Evolutionary conservation across 495 filamentous ascomycete species (phyloP).

Genomic region (Aspergillus egyptiacus): DNA sequence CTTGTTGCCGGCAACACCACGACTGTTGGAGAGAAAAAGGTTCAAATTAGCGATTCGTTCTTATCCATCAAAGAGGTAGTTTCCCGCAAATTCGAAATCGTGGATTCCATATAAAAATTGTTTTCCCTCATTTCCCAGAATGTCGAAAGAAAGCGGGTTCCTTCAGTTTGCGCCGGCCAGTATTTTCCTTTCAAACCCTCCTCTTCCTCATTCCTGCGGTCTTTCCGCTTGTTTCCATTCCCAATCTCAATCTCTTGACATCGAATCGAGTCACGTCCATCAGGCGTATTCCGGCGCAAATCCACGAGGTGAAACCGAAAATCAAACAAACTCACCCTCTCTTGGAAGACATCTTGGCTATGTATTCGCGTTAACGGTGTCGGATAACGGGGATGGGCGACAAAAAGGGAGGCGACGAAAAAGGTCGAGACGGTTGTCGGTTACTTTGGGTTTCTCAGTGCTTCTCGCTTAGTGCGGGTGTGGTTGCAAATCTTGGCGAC

Average conservation of each 20-base stretch:
- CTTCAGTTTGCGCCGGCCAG: too few species aligned
- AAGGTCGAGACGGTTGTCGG: conserved; percentile 12
- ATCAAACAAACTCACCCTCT: conserved; percentile 42
- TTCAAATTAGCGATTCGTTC: conserved; percentile 25
- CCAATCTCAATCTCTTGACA: background rate
- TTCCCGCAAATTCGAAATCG: background rate
- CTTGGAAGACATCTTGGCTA: conserved; percentile 55
- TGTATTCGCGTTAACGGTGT: conserved; percentile 38
- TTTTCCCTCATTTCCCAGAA: too few species aligned
- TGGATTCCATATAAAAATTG: too few species aligned
- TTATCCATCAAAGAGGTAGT: too few species aligned
- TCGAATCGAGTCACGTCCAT: background rate
- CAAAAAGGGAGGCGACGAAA: conserved; percentile 24
- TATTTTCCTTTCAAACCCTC: background rate
- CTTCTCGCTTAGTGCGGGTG: conserved; percentile 46
- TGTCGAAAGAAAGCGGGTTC: too few species aligned
- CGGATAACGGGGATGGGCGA: conserved; percentile 37
- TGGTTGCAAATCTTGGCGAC: conserved; percentile 41
- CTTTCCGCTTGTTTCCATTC: background rate
- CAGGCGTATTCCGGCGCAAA: background rate
- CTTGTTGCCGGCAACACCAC: conserved; percentile 97
- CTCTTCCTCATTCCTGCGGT: background rate
- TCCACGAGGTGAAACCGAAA: background rate
- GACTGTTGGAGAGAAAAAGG: conserved; percentile 35
- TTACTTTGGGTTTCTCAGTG: conserved; percentile 25